Base-by-base conservation (phyloP, 2,329 filamentous ascomycete genomes). In the Amesomyces nigricolor region DNA sequence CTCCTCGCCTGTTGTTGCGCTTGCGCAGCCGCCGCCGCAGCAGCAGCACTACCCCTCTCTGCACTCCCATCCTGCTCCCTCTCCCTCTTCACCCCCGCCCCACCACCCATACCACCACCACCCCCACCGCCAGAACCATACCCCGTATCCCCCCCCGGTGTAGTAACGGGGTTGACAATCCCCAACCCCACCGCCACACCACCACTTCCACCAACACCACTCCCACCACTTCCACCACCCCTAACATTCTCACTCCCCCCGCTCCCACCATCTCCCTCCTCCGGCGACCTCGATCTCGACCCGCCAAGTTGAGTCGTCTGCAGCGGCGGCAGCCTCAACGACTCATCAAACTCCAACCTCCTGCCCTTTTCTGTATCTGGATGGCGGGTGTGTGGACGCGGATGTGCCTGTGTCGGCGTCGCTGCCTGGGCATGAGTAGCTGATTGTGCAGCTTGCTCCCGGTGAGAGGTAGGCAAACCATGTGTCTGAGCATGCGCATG, bases 281-380 rank as follows among this genome's bases (percentile, higher is more conserved):
- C 45, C 2, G 52, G 46, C 2, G 49, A 50, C 9, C 38, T 49
- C 29, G 53, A 26, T 6, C 22, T 6, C 22, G 22, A 26, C 22
- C 22, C 22, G 6, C 22, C 22, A 26, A 6, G 22, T 4, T 4
- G 22, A 26, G 22, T 26, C 22, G 72, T 81, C 63, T 81, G 76
- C 37, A 83, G 66, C 1, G 80, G 79, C 0, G 80, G 78, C 16
- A 26, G 22, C 22, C 22, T 26, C 22, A 26, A 26, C 22, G 22
- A 26, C 22, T 26, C 22, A 26, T 26, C 22, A 26, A 26, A 26
- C 6, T 26, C 22, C 22, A 26, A 26, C 17, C 17, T 3, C 17
- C 17, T 19, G 17, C 17, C 17, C 17, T 19, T 19, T 19, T 19
- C 17, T 19, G 17, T 19, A 19, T 19, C 17, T 19, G 17, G 2